phyloP scores from a whole-genome alignment of 176 grass and related monocot species.

The Aegilops umbellulata region DNA sequence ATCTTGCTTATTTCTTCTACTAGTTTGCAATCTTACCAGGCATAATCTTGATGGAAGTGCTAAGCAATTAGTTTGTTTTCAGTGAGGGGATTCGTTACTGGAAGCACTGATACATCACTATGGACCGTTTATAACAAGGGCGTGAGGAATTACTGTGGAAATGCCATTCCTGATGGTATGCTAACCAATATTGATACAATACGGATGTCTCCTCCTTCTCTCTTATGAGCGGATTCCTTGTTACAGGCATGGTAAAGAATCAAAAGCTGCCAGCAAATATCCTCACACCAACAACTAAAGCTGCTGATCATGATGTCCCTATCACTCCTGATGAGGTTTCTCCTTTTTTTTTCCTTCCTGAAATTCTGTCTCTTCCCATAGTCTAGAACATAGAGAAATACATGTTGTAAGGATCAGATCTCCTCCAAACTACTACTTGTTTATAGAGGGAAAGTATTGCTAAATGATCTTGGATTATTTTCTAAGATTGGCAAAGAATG shows the following conservation, averaged over 20 bases:
- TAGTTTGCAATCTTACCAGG: neutral
- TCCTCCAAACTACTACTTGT: neutral
- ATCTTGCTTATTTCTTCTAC: slow-evolving; percentile 19
- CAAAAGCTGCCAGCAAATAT: slow-evolving; percentile 75
- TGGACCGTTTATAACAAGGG: slow-evolving; percentile 93
- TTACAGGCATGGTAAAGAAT: slow-evolving; percentile 89
- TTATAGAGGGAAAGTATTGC: neutral
- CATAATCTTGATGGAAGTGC: slow-evolving; percentile 10
- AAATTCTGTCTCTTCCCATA: neutral
- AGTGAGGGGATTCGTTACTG: slow-evolving; percentile 91
- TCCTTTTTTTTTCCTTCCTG: slow-evolving; percentile 6
- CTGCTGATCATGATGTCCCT: slow-evolving; percentile 81
- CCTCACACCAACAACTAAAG: slow-evolving; percentile 93
- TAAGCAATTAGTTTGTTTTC: slow-evolving; percentile 33
- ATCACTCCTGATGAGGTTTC: slow-evolving; percentile 77
- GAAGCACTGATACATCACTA: slow-evolving; percentile 93
- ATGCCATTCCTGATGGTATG: slow-evolving; percentile 77
- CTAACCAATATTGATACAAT: neutral
- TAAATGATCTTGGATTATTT: neutral
- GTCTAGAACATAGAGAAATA: neutral
- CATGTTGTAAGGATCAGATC: neutral
- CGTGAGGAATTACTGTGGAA: slow-evolving; percentile 88
- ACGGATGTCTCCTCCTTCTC: neutral
- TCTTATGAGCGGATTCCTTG: neutral
- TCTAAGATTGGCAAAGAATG: neutral